Base-by-base conservation (phyloP, 371 early-diverging fungal species). In the Syncephalastrum contaminatum region DNA sequence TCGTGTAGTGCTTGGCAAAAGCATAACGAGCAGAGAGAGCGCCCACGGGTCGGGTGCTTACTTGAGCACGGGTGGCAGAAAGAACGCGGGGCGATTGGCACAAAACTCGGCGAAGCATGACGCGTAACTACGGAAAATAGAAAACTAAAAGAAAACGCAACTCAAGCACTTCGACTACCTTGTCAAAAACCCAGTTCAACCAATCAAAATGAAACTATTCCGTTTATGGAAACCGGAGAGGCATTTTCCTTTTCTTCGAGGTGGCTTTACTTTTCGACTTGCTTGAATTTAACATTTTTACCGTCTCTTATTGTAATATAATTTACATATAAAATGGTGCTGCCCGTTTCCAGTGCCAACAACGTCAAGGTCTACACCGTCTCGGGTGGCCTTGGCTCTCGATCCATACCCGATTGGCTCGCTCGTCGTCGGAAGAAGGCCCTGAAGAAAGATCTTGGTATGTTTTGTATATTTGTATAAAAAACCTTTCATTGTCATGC, bases 361-460 rank as follows among this genome's bases (percentile, higher is more conserved):
- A 90, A 92, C 71, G 88, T 94, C 66, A 91, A 90, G 71, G 89
- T 95, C 47, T 95, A 98, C 76, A 92, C 93, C 7, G 89, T 98
- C 43, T 93, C 94, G 21, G 93, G 93, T 47, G 84, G 87, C 19
- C 82, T 85, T 48, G 86, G 88, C 14, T 85, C 89, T 18, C 79
- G 89, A 58, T 88, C 93, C 46, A 84, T 97, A 52, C 98, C 98
- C 18, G 96, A 97, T 75, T 97, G 97, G 96, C 83, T 95, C 16
- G 91, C 86, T 3, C 83, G 88, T 58, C 85, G 86, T 60, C 91
- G 93, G 66, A 86, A 86, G 60, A 92, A 91, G 62, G 77, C 82
- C 4, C 73, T 97, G 54, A 93, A 93, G 71, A 83, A 93, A 56
- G 98, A 98, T 77, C 77, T 82, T 58, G 93, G 95, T 92, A 77